phyloP scores from a whole-genome alignment of 345 rosid genomes.

The Gossypium thurberi region DNA sequence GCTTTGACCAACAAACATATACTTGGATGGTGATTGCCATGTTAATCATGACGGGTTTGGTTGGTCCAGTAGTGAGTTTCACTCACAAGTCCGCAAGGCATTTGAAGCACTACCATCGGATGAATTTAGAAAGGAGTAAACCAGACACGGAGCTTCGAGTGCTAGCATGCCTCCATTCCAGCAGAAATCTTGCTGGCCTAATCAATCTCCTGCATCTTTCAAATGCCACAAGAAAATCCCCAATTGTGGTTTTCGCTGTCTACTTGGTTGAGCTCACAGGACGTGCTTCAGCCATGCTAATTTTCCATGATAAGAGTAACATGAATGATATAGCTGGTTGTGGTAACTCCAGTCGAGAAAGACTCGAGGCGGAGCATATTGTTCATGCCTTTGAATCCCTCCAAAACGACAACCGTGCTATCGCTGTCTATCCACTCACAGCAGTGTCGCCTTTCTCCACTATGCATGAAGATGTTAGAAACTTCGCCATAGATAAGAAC shows the following conservation, averaged over 20 bases:
- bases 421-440: conserved; percentile 38
- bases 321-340: not conserved
- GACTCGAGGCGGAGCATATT: conserved; percentile 41
- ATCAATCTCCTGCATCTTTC: conserved; percentile 48
- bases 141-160: conserved; percentile 39
- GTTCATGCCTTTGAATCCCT: conserved; percentile 31
- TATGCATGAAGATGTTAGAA: conserved; percentile 62
- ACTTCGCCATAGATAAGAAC: conserved; percentile 53
- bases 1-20: conserved; percentile 30
- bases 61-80: conserved; percentile 28
- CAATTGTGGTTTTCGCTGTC: conserved; percentile 41
- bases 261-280: conserved; percentile 60
- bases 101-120: conserved; percentile 19
- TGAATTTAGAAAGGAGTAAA: conserved; percentile 39
- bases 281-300: conserved; percentile 54
- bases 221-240: conserved; percentile 45
- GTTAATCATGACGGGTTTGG: conserved; percentile 34
- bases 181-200: conserved; percentile 33
- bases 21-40: conserved; percentile 32
- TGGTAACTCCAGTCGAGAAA: conserved; percentile 13
- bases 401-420: conserved; percentile 20
- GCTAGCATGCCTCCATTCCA: conserved; percentile 44
- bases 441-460: conserved; percentile 47
- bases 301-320: conserved; percentile 36
- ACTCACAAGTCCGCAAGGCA: conserved; percentile 33